A percentile compares a stretch with the other conserved stretches of the same genome.
These are phyloP conservation scores for Scheffersomyces segobiensis DNA, from an alignment of 1,139 yeast species.

Conservation along the genomic window DNA sequence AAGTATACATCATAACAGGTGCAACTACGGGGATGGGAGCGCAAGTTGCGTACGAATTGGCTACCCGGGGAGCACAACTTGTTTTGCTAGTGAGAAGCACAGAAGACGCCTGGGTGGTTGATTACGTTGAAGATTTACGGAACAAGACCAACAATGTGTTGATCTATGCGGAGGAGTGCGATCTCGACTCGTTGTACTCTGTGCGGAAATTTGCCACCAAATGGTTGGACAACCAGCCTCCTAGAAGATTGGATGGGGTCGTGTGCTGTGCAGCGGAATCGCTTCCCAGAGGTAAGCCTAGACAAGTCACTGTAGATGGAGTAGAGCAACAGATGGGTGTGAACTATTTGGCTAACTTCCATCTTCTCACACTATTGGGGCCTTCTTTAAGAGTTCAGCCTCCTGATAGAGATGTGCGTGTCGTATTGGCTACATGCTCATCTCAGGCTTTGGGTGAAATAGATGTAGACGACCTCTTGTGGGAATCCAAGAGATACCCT, in stretches of 20 bases:
- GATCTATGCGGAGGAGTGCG: conserved; percentile 88
- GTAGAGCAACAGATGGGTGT: conserved; percentile 81
- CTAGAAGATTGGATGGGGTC: conserved; percentile 86
- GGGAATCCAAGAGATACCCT: conserved; percentile 64
- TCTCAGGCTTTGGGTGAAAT: conserved; percentile 72
- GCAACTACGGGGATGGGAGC: conserved; percentile 94
- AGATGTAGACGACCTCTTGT: conserved; percentile 66
- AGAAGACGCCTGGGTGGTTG: conserved; percentile 75
- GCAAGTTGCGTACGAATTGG: conserved; percentile 69
- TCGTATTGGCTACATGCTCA: conserved; percentile 73
- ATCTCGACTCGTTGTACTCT: conserved; percentile 70
- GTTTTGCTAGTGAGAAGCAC: conserved; percentile 67
- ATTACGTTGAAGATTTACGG: conserved; percentile 76
- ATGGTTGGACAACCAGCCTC: conserved; percentile 91
- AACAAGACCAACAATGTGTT: conserved; percentile 66
- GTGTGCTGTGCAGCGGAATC: conserved; percentile 85
- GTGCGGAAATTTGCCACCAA: conserved; percentile 90
- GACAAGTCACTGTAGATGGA: conserved; percentile 76
- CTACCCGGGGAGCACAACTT: conserved; percentile 82
- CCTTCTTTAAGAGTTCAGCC: conserved; percentile 89
- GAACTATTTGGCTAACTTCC: conserved; percentile 80
- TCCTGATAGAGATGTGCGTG: conserved; percentile 89
- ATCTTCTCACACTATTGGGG: conserved; percentile 70
- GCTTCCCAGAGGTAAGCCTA: conserved; percentile 61
- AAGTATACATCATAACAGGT: conserved; percentile 74